Evolutionary conservation across 2,329 filamentous ascomycete genomes (phyloP).

Genomic region (Calonectria pteridis): DNA sequence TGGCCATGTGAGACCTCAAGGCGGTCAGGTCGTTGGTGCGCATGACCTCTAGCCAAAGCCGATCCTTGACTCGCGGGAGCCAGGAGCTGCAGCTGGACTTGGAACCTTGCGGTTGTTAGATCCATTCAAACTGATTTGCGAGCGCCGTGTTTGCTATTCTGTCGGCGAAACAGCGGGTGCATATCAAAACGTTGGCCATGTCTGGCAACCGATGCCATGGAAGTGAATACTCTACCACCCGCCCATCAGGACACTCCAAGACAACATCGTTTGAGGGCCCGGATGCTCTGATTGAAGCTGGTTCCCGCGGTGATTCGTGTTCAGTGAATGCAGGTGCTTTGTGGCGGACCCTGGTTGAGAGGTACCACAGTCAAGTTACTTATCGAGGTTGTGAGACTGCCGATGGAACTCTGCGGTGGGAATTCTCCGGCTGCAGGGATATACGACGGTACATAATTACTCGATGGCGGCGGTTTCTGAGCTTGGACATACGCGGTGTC

Average conservation of each 20-base stretch:
- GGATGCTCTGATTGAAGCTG: neutral
- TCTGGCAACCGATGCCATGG: neutral
- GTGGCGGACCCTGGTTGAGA: neutral
- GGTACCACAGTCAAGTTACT: neutral
- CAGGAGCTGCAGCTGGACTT: neutral
- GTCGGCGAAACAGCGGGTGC: neutral
- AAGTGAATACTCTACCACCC: neutral
- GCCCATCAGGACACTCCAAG: neutral
- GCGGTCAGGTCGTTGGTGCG: neutral
- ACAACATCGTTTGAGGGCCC: neutral
- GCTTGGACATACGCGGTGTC: neutral
- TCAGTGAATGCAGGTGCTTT: neutral
- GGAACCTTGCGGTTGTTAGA: neutral
- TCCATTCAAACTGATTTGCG: neutral
- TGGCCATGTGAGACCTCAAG: neutral
- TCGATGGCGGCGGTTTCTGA: neutral
- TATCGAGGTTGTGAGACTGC: neutral
- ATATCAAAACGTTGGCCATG: neutral
- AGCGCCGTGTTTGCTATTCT: neutral
- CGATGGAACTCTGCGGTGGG: neutral
- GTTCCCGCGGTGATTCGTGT: neutral
- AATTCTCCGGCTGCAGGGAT: fast-evolving
- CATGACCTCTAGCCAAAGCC: neutral
- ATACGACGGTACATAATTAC: neutral
- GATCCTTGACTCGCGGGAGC: neutral